Evolutionary conservation across 2,329 filamentous ascomycete species (phyloP).

Genomic region (Pleomassaria siparia): DNA sequence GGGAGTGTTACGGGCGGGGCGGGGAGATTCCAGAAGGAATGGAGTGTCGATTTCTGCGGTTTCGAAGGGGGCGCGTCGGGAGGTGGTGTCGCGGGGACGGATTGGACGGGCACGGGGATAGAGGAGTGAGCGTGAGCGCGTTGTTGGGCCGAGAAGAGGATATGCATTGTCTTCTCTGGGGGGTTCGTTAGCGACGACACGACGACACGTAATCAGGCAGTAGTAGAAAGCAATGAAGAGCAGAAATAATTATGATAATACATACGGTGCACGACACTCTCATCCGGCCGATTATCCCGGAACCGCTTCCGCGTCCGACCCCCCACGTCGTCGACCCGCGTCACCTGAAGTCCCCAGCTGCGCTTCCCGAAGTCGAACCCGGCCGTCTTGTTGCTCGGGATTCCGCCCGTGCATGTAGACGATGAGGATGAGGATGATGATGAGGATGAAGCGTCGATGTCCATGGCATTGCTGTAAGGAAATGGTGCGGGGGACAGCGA

Average conservation of each 20-base stretch:
- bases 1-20: conserved; percentile 28
- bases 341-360: conserved; percentile 9
- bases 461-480: conserved; percentile 23
- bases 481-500: conserved; percentile 30
- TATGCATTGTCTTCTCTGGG: conserved; percentile 48
- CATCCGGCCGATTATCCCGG: conserved; percentile 60
- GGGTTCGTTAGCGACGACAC: not conserved
- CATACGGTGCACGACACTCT: conserved; percentile 57
- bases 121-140: conserved; percentile 24
- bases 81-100: conserved; percentile 14
- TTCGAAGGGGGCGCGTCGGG: conserved; percentile 13
- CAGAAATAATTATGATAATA: conserved; percentile 46
- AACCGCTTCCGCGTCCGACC: conserved; percentile 62
- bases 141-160: conserved; percentile 49
- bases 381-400: no score
- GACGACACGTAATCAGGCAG: not conserved
- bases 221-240: not conserved
- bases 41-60: conserved; percentile 49
- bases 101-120: conserved; percentile 30
- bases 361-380: not conserved
- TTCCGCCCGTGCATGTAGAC: no score
- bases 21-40: conserved; percentile 50
- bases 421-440: no score
- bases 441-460: conserved; percentile 19
- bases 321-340: conserved; percentile 49